phyloP scores from a whole-genome alignment of 257 asterid genomes.

The Petunia axillaris region DNA sequence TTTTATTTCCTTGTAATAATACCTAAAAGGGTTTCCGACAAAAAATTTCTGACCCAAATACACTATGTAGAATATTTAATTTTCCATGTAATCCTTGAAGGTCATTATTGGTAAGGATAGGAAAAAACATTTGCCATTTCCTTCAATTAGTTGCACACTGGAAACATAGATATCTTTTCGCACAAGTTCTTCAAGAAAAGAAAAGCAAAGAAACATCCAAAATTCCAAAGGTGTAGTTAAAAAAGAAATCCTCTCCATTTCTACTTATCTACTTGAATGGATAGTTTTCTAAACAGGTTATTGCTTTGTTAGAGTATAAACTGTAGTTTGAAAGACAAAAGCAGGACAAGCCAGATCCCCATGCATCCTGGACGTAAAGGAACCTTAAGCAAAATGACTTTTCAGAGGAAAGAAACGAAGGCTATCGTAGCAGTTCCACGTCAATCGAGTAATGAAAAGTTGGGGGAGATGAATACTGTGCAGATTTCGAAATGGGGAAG shows the following conservation, averaged over 20 bases:
- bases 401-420: neutral
- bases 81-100: neutral
- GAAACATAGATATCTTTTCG: neutral
- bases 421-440: too few species aligned
- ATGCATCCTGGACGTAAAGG: neutral
- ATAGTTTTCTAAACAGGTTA: neutral
- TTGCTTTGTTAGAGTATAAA: neutral
- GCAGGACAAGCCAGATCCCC: too few species aligned
- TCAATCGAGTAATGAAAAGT: neutral
- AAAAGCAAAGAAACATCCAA: neutral
- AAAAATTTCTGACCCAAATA: neutral
- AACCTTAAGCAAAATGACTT: slow-evolving; percentile 16
- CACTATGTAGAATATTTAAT: neutral
- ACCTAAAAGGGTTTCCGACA: neutral
- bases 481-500: neutral
- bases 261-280: neutral
- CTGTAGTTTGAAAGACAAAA: too few species aligned
- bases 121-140: neutral
- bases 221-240: neutral
- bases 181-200: neutral
- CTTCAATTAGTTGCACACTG: neutral
- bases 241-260: neutral
- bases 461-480: neutral
- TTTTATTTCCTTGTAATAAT: neutral
- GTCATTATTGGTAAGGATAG: slow-evolving; percentile 18